Conservation (phyloP, 768 basidiomycete genomes). For the Kwoniella europaea region DNA sequence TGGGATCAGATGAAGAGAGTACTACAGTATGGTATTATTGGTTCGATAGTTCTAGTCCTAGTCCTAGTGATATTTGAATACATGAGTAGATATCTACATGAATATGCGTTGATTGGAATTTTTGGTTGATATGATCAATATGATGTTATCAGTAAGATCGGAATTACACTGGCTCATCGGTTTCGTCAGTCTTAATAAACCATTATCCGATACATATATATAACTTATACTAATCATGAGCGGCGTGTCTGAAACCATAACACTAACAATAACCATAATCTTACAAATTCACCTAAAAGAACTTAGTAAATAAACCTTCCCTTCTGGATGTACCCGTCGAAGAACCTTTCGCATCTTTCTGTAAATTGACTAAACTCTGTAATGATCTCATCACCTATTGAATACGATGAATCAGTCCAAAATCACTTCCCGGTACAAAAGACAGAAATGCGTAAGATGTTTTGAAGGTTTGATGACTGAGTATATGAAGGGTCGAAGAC, state of each 20-base stretch:
- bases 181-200: too few species aligned
- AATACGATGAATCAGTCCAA: background rate
- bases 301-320: constrained; percentile 56
- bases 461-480: too few species aligned
- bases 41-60: too few species aligned
- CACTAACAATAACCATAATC: background rate
- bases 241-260: constrained; percentile 4
- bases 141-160: too few species aligned
- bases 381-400: constrained; percentile 90
- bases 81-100: too few species aligned
- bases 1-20: background rate
- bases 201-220: constrained; percentile 18
- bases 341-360: constrained; percentile 70
- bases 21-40: background rate
- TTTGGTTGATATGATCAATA: too few species aligned
- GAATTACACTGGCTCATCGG: too few species aligned
- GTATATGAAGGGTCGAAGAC: too few species aligned
- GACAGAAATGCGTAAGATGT: too few species aligned
- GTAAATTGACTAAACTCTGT: constrained; percentile 84
- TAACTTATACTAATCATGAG: constrained; percentile 10
- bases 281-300: constrained; percentile 39
- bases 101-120: too few species aligned
- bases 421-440: too few species aligned
- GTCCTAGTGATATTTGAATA: too few species aligned
- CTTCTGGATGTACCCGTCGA: constrained; percentile 3